Evolutionary conservation across 2,329 filamentous ascomycete genomes (phyloP), one percentile per base, ranked within the genome.

Genomic region (Drechslerella coelobrocha): DNA sequence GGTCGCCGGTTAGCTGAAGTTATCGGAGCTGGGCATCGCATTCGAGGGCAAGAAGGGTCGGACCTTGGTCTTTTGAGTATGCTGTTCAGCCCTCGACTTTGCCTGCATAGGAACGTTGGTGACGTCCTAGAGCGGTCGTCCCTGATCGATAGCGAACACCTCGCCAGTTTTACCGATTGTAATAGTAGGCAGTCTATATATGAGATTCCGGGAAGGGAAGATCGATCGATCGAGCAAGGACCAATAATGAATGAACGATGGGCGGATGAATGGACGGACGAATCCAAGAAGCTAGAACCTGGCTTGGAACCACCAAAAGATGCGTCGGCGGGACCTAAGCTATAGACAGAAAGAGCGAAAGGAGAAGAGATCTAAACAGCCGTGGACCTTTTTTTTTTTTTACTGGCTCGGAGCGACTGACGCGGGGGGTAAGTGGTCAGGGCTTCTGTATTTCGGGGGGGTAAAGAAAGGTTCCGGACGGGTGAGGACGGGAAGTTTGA

Each of bases 11-110:
- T 43, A 48, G 51, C 39, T 48, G 26, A 19, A 50, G 2, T 57
- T 37, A 10, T 45, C 62, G 8, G 47, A 55, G 43, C n/a, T n/a
- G 45, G 8, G 55, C 21, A 27, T 10, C 26, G 39, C 41, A 24
- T 37, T 17, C 43, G 54, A 2, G 14, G 47, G 27, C 24, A 37
- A 26, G 50, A 26, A 53, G 59, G 24, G 45, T 61, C 73, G 66
- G 75, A 81, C 85, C 84, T 87, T 87, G 76, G 84, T 84, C 82
- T 86, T 86, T 77, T 85, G 83, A 79, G 83, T 84, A 78, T 83
- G 83, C 78, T 81, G 79, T 77, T 86, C 85, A 78, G 83, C 81
- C 78, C 83, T 85, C 76, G 80, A 82, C 80, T 82, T 85, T 63
- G 71, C 73, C 71, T 74, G 73, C 73, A 74, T 74, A 63, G 59